phyloP scores from a whole-genome alignment of 192 early-diverging fungal genomes.

The Phycomyces blakesleeanus region DNA sequence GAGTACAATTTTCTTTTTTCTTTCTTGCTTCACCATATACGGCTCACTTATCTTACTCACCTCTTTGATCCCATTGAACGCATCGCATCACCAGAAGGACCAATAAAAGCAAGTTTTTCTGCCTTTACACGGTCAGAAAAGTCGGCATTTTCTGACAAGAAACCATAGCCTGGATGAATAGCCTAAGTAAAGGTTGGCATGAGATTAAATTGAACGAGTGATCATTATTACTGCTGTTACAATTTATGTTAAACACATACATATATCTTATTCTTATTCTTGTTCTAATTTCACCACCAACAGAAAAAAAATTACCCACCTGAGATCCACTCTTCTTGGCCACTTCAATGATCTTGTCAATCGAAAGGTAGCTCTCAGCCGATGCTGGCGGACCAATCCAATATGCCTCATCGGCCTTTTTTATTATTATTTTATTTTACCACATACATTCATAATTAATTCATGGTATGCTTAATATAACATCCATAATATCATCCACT shows the following conservation, averaged over 20 bases:
- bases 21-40: no score
- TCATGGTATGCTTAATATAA: no score
- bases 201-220: no score
- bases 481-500: not conserved
- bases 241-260: no score
- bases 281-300: no score
- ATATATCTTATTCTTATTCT: not conserved
- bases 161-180: conserved; percentile 96
- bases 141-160: conserved; percentile 89
- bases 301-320: conserved; percentile 33
- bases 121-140: conserved; percentile 74
- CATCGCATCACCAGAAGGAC: conserved; percentile 85
- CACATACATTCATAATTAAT: not conserved
- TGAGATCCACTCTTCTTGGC: conserved; percentile 72
- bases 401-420: conserved; percentile 89
- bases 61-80: conserved; percentile 91
- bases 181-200: no score
- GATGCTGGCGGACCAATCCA: conserved; percentile 82
- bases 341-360: conserved; percentile 78
- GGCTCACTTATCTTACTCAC: no score
- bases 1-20: no score
- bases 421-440: not conserved
- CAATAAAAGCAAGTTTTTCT: conserved; percentile 80
- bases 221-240: no score
- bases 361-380: conserved; percentile 77